These are phyloP conservation scores for Cystofilobasidium bisporidii DNA, from an alignment of 768 basidiomycete species.

Conservation along the genomic window DNA sequence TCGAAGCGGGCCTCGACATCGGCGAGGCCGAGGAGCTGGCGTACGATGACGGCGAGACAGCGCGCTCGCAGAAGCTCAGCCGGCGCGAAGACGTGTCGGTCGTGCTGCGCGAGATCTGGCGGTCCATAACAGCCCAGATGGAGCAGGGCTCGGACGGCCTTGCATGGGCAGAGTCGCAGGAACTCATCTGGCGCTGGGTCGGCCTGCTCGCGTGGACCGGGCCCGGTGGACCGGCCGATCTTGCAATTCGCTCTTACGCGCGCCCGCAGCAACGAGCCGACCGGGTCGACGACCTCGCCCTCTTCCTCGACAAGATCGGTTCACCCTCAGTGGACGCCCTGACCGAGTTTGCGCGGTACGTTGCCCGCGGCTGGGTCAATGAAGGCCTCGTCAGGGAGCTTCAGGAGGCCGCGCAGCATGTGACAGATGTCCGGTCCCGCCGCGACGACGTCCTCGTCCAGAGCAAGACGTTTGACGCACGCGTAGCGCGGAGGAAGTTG, in stretches of 20 bases:
- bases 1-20: conserved; percentile 9
- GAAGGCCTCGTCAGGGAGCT: not conserved
- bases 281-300: conserved; percentile 15
- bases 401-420: not conserved
- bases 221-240: not conserved
- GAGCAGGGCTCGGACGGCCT: no score
- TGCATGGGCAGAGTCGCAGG: not conserved
- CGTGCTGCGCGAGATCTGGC: conserved; percentile 19
- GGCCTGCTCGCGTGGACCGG: conserved; percentile 1
- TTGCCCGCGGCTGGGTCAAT: not conserved
- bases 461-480: not conserved
- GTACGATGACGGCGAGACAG: not conserved
- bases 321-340: not conserved
- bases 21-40: conserved; percentile 12
- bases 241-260: not conserved
- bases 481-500: not conserved
- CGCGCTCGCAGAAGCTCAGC: not conserved
- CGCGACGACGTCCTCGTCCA: not conserved
- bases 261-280: not conserved
- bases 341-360: not conserved
- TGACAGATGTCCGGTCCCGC: not conserved
- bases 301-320: conserved; percentile 8
- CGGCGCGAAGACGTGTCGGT: not conserved
- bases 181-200: conserved; percentile 17
- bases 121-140: not conserved